Evolutionary conservation across 805 yeast genomes (phyloP), one percentile per base, ranked within the genome.

Genomic region (Candida ovalis): DNA sequence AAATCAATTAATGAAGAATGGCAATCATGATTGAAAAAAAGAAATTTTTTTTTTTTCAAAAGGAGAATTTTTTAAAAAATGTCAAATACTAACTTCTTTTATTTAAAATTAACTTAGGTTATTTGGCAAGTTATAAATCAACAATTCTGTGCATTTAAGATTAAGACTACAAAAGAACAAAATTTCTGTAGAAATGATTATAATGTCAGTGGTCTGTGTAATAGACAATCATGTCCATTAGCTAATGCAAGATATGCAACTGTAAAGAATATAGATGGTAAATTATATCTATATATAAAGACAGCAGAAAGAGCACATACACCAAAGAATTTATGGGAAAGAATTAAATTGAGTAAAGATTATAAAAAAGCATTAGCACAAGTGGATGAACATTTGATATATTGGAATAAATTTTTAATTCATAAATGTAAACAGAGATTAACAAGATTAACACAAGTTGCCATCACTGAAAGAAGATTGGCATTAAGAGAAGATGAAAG

Each of bases 301-400:
- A 94, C 98, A 1, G 96, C 95, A 1, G 99, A 94, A 72, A 82
- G 99, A 71, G 95, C 96, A 19, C 98, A 94, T 65, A 87, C 90
- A 54, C 99, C 99, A 13, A 81, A 87, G 40, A 86, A 86, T 60
- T 73, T 88, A 66, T 94, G 99, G 99, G 97, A 94, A 70, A 80
- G 97, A 61, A 86, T 94, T 63, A 86, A 84, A 67, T 76, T 94
- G 51, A 86, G 94, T 42, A 90, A 88, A 69, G 91, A 94, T 68
- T 94, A 90, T 67, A 77, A 84, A 45, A 86, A 80, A 65, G 98
- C 98, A 1, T 75, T 94, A 61, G 77, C 78, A 54, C 99, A 94
- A 68, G 80, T 94, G 47, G 98, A 92, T 67, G 84, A 83, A 50
- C 88, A 89, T 58, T 74, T 94, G 52, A 74, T 86, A 44, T 90